phyloP scores from a whole-genome alignment of 2,329 filamentous ascomycete species.

The Clonostachys sp. region DNA sequence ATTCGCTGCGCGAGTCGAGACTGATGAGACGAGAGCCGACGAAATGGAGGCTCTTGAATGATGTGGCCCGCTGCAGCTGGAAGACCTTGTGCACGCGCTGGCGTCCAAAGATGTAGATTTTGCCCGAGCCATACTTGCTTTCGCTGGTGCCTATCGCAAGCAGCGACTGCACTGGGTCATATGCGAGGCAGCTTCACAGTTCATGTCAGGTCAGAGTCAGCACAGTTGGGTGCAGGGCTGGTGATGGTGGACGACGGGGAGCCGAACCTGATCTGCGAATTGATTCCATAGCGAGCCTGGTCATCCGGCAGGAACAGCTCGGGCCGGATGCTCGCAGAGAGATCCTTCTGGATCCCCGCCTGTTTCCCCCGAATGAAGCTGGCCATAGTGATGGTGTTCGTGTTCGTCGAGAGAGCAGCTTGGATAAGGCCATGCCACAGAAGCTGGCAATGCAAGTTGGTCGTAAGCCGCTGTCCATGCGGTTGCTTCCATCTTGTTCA shows the following conservation, averaged over 20 bases:
- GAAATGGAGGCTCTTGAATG: conserved; percentile 76
- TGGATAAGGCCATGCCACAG: no score
- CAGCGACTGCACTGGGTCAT: conserved; percentile 90
- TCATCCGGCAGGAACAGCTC: conserved; percentile 82
- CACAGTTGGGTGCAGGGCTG: background rate
- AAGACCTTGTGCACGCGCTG: conserved; percentile 74
- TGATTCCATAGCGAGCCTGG: conserved; percentile 77
- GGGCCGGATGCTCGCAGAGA: conserved; percentile 75
- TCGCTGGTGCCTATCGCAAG: conserved; percentile 88
- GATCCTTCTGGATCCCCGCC: conserved; percentile 84
- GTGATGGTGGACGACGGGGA: background rate
- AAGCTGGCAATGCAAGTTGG: no score
- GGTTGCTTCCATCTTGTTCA: no score
- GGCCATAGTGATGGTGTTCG: conserved; percentile 53
- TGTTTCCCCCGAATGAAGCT: conserved; percentile 89
- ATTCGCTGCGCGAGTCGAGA: conserved; percentile 80
- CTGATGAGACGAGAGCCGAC: conserved; percentile 81
- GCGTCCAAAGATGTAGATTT: conserved; percentile 86
- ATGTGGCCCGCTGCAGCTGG: conserved; percentile 64
- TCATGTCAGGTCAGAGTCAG: background rate
- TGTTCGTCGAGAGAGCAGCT: no score
- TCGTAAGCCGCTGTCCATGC: no score
- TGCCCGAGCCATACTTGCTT: conserved; percentile 77
- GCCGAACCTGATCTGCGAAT: conserved; percentile 62
- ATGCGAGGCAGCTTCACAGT: conserved; percentile 69